Conservation (phyloP, 2,329 filamentous ascomycete species). For the Fusarium nelsonii region DNA sequence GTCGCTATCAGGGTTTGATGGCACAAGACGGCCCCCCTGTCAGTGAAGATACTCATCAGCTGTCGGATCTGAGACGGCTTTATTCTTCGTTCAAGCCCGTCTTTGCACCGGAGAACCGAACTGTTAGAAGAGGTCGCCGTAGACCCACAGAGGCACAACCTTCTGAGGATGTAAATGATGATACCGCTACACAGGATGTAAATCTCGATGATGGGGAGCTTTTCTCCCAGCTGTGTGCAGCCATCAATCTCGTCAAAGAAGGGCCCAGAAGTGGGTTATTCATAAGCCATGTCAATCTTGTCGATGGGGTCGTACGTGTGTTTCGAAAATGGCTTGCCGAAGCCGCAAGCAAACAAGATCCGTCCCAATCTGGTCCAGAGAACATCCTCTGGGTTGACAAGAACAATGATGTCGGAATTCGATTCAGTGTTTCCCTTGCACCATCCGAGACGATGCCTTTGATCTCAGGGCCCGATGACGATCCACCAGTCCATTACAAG, state of each 20-base stretch:
- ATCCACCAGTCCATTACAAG: slow-evolving; percentile 75
- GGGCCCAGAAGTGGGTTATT: slow-evolving; percentile 72
- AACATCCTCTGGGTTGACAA: slow-evolving; percentile 76
- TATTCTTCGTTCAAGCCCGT: slow-evolving; percentile 80
- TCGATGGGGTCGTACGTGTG: slow-evolving; percentile 76
- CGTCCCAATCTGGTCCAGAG: slow-evolving; percentile 9
- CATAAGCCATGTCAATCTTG: slow-evolving; percentile 72
- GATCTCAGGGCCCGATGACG: slow-evolving; percentile 69
- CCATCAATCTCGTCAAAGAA: slow-evolving; percentile 75
- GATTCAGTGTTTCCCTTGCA: slow-evolving; percentile 67
- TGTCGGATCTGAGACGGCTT: slow-evolving; percentile 63
- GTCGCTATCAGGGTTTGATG: slow-evolving; percentile 73
- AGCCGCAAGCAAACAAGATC: slow-evolving; percentile 43
- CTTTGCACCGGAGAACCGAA: slow-evolving; percentile 65
- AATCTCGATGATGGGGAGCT: slow-evolving; percentile 76
- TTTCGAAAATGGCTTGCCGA: slow-evolving; percentile 78
- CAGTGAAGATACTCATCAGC: slow-evolving; percentile 20
- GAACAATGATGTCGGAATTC: slow-evolving; percentile 73
- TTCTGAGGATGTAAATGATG: slow-evolving; percentile 47
- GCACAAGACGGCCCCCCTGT: slow-evolving; percentile 22
- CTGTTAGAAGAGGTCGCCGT: slow-evolving; percentile 46
- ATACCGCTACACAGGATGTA: slow-evolving; percentile 69
- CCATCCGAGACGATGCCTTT: slow-evolving; percentile 62
- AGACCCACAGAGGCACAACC: slow-evolving; percentile 17
- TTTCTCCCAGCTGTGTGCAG: slow-evolving; percentile 79